These are phyloP conservation scores for Chrysoporthe puriensis DNA, from an alignment of 2,329 filamentous ascomycete genomes.

Conservation along the genomic window DNA sequence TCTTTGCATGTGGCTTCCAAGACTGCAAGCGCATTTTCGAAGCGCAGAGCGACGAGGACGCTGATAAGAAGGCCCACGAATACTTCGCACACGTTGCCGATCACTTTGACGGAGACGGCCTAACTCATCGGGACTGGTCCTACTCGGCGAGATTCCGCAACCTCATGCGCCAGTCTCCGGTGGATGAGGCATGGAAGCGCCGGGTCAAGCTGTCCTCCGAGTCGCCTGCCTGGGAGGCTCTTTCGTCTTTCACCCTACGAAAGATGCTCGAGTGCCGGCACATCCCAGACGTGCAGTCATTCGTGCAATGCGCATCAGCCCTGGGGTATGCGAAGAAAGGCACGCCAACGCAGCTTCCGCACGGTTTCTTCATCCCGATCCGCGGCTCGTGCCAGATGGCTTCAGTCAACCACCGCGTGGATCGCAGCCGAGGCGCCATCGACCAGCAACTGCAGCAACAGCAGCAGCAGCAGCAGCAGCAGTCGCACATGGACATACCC, in stretches of 20 bases:
- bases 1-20: constrained; percentile 54
- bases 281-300: constrained; percentile 43
- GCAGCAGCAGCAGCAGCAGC: constrained; percentile 23
- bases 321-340: constrained; percentile 28
- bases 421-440: constrained; percentile 24
- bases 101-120: constrained; percentile 48
- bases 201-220: constrained; percentile 42
- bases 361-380: constrained; percentile 34
- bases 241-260: constrained; percentile 45
- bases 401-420: constrained; percentile 24
- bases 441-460: constrained; percentile 32
- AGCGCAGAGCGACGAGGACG: constrained; percentile 44
- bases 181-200: constrained; percentile 43
- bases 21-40: constrained; percentile 50
- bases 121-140: constrained; percentile 46
- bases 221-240: constrained; percentile 46
- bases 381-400: constrained; percentile 30
- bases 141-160: constrained; percentile 51
- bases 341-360: constrained; percentile 22
- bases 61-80: constrained; percentile 45
- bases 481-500: constrained; percentile 26
- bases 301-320: constrained; percentile 47
- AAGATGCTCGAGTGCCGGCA: constrained; percentile 52
- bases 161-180: constrained; percentile 45
- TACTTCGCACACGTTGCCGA: constrained; percentile 52